Conservation (phyloP, 176 grass and related monocot species). For the Triticum timopheevii region DNA sequence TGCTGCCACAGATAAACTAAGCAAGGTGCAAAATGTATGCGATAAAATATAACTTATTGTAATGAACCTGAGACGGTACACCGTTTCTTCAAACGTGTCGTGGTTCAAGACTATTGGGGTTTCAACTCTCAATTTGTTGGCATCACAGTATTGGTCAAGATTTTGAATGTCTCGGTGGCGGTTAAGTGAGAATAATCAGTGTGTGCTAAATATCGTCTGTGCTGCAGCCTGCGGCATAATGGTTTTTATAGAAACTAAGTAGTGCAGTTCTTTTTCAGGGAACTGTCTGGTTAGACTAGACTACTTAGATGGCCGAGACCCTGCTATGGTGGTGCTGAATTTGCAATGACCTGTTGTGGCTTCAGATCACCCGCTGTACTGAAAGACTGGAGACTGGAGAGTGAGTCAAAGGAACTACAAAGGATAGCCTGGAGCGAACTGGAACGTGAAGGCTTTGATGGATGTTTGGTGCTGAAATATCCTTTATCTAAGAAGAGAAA, state of each 20-base stretch:
- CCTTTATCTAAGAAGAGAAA: background rate
- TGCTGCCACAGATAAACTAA: background rate
- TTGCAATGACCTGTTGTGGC: background rate
- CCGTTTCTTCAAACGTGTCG: background rate
- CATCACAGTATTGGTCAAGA: background rate
- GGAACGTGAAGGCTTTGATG: background rate
- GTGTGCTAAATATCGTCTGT: conserved; percentile 2
- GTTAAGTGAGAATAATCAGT: background rate
- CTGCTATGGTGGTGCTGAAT: background rate
- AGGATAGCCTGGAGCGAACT: background rate
- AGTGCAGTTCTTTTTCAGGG: background rate
- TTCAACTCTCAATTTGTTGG: background rate
- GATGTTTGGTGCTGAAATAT: background rate
- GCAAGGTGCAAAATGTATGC: background rate
- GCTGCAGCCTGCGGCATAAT: background rate
- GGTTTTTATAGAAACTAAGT: background rate
- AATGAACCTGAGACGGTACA: background rate
- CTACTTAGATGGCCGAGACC: background rate
- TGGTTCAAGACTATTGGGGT: background rate
- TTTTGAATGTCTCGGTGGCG: background rate
- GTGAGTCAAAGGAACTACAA: background rate
- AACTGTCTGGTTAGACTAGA: background rate
- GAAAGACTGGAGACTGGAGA: background rate
- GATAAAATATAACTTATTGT: background rate
- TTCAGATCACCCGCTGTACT: background rate